Evolutionary conservation across 2,329 filamentous ascomycete genomes (phyloP).

Genomic region (Rachicladosporium sp.): DNA sequence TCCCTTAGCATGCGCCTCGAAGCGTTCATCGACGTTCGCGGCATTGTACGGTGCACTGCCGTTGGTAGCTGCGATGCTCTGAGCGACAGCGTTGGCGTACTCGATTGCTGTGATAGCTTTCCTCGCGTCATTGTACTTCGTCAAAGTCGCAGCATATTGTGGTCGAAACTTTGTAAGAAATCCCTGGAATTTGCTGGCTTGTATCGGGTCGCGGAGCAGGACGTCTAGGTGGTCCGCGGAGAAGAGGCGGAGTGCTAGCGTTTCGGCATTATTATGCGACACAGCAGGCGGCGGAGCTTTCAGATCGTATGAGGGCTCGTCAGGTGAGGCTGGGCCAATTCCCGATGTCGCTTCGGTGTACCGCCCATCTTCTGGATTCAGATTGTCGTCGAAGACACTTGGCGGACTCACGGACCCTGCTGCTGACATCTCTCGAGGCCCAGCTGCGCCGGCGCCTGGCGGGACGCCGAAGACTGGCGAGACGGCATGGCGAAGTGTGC

Average conservation of each 20-base stretch:
- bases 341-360: conserved; percentile 16
- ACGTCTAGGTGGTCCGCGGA: conserved; percentile 30
- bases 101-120: conserved; percentile 32
- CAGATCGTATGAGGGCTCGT: conserved; percentile 26
- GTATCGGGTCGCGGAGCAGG: conserved; percentile 27
- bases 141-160: conserved; percentile 22
- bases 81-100: conserved; percentile 33
- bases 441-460: background rate
- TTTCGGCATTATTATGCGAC: conserved; percentile 22
- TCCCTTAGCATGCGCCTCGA: conserved; percentile 22
- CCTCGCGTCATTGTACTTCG: conserved; percentile 27
- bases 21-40: conserved; percentile 25
- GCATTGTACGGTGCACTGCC: conserved; percentile 18
- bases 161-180: conserved; percentile 30
- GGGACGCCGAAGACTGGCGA: conserved; percentile 1
- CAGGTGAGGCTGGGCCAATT: conserved; percentile 6
- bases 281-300: conserved; percentile 27
- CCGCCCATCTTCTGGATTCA: conserved; percentile 4
- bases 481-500: too few relatives aligned
- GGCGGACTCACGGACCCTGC: conserved; percentile 11
- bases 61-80: conserved; percentile 17
- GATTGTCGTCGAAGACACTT: conserved; percentile 16
- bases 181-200: conserved; percentile 24
- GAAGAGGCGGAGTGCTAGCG: conserved; percentile 27
- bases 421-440: conserved; percentile 7